These are phyloP conservation scores for Albugo laibachii DNA, from an alignment of 352 stramenopile species.

Conservation along the genomic window DNA sequence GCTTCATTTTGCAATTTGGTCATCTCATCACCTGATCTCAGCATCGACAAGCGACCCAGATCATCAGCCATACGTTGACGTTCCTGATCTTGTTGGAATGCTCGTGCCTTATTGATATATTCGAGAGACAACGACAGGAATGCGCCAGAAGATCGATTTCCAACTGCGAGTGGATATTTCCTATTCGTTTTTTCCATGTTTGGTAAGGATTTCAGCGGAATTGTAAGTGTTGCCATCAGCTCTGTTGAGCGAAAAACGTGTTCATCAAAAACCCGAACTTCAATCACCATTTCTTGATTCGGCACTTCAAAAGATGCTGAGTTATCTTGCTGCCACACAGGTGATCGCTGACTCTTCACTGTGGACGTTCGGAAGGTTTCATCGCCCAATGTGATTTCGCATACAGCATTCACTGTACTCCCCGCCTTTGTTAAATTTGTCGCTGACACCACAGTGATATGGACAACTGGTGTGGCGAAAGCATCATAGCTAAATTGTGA, in stretches of 20 bases:
- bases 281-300: conserved; percentile 60
- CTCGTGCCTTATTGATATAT: conserved; percentile 73
- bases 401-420: conserved; percentile 56
- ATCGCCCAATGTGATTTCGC: conserved; percentile 56
- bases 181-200: conserved; percentile 74
- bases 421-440: conserved; percentile 61
- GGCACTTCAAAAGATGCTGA: conserved; percentile 60
- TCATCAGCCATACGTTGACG: conserved; percentile 32
- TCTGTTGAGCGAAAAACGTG: conserved; percentile 59
- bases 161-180: conserved; percentile 64
- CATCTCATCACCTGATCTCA: conserved; percentile 71
- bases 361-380: conserved; percentile 73
- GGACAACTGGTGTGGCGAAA: conserved; percentile 59
- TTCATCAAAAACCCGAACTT: conserved; percentile 68
- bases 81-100: conserved; percentile 50
- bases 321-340: conserved; percentile 76
- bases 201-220: conserved; percentile 57
- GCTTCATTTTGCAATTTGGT: conserved; percentile 63
- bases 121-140: conserved; percentile 59
- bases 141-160: conserved; percentile 48
- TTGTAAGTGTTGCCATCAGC: conserved; percentile 52
- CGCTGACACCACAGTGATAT: conserved; percentile 58
- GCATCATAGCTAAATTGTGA: conserved; percentile 76
- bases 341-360: conserved; percentile 59
- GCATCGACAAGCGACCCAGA: conserved; percentile 27